Conservation (phyloP, 169 alveolate genomes). For the Theileria sp. region DNA sequence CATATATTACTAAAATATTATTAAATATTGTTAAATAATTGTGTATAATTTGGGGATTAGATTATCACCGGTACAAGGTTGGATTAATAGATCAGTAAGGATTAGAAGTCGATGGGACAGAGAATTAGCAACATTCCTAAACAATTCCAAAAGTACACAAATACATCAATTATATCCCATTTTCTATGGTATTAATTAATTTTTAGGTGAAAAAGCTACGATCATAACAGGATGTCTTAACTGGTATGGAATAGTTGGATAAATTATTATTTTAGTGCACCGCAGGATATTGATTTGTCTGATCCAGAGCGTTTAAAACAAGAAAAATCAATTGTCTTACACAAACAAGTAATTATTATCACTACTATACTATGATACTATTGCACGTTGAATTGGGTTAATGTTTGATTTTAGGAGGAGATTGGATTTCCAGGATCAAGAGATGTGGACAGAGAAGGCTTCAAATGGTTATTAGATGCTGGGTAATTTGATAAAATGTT, state of each 20-base stretch:
- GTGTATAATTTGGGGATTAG: neutral
- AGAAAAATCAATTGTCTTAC: constrained; percentile 34
- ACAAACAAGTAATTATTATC: constrained; percentile 17
- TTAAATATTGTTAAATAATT: too few species aligned
- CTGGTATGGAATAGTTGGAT: constrained; percentile 11
- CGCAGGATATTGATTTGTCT: constrained; percentile 52
- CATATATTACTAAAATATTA: too few species aligned
- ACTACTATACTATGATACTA: neutral
- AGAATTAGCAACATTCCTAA: constrained; percentile 29
- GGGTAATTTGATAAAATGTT: constrained; percentile 24
- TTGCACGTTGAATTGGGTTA: too few species aligned
- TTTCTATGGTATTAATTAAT: neutral
- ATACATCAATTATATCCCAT: neutral
- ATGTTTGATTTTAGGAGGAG: constrained; percentile 18
- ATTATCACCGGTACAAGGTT: constrained; percentile 37
- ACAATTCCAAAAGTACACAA: constrained; percentile 19
- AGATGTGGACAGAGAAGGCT: constrained; percentile 31
- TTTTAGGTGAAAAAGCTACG: constrained; percentile 38
- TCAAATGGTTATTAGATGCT: constrained; percentile 25
- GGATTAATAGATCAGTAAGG: constrained; percentile 19
- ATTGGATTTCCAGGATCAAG: constrained; percentile 45
- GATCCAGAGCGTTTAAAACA: constrained; percentile 31
- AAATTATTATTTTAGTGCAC: constrained; percentile 24
- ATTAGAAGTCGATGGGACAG: constrained; percentile 25
- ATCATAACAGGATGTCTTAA: constrained; percentile 31